Base-by-base conservation (phyloP, 768 basidiomycete genomes). In the Phlegmacium glaucopus region DNA sequence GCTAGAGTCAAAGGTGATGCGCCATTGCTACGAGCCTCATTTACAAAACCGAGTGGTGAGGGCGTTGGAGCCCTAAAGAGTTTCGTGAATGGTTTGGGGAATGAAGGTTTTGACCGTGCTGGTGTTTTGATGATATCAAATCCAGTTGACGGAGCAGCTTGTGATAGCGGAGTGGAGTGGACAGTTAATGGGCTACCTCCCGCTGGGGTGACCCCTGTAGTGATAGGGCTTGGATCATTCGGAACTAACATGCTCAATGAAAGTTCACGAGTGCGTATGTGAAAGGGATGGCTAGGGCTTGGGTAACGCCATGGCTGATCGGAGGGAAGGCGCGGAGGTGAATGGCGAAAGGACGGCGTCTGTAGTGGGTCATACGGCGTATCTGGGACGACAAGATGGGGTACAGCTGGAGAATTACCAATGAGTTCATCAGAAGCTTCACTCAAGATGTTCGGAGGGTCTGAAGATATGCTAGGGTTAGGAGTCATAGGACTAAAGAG, bases 271-370 rank as follows among this genome's bases (percentile, higher is more conserved):
- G 79, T 74, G 32, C 66, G 74, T 13, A 80, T 82, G 62, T 88
- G 83, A 35, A 89, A 65, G 1, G 87, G 87, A 57, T 90, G 86
- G 47, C 83, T 87, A 9, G 87, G 86, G 56, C 86, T 90, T 7
- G 85, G 80, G 59, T 82, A 87, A 30, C 85, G 80, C 88, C 88
- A 90, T 3, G 88, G 88, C 50, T 89, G 87, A 55, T 87, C 83
- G 13, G 83, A 86, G 6, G 86, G 85, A 17, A 84, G 77, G 9
- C 80, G 83, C 1, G 83, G 78, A 13, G 86, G 84, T 9, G 85
- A 87, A 63, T 90, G 87, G 32, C 85, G 80, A 63, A 90, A 90
- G 4, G 86, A 77, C 1, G 88, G 88, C 1, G 88, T 88, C 28
- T 78, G 69, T 11, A 79, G 72, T 29, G 88, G 88, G 59, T 90